Evolutionary conservation across 2,329 filamentous ascomycete species (phyloP), one percentile per base, ranked within the genome.

Genomic region (Aspergillus thermomutatus): DNA sequence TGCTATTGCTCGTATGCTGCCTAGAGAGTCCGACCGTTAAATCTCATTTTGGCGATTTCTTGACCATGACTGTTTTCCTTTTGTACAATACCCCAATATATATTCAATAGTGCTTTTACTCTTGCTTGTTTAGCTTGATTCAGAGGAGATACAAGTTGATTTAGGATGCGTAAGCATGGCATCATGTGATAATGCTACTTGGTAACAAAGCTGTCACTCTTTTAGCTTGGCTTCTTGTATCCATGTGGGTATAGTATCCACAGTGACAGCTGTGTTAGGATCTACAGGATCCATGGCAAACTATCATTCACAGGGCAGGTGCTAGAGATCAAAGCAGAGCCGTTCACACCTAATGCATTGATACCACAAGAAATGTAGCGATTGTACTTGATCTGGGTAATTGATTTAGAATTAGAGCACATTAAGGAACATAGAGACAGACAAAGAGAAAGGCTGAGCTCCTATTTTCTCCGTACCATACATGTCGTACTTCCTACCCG

Each of bases 381-480:
- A 43, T 43, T 23, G 17, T 43, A 43, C 40, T 21, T 21, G 19
- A 17, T 7, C 7, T 19, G 10, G 11, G 43, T 26, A n/a, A 21
- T 25, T 14, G 17, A 23, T 46, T 45, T 25, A 21, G 43, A 17
- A 46, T 25, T 45, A 45, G 23, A 25, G 21, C 17, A 50, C 37
- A 43, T 40, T 19, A 52, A 25, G 9, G 25, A 53, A 43, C 34
- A 21, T 40, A 9, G n/a, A 31, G 43, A 5, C 41, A 46, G 49
- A 31, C 40, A n/a, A 56, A 41, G 21, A 41, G 52, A 41, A 54
- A 41, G 53, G 53, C 57, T 54, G 55, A 51, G 56, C 52, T 64
- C 62, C 60, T 58, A 63, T 66, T 66, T 66, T 66, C 61, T 64
- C 63, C 63, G 55, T 66, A 68, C 61, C 63, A 64, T 67, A 67